Evolutionary conservation across 139 green algal genomes (phyloP).

Genomic region (Nannochloris sp.): DNA sequence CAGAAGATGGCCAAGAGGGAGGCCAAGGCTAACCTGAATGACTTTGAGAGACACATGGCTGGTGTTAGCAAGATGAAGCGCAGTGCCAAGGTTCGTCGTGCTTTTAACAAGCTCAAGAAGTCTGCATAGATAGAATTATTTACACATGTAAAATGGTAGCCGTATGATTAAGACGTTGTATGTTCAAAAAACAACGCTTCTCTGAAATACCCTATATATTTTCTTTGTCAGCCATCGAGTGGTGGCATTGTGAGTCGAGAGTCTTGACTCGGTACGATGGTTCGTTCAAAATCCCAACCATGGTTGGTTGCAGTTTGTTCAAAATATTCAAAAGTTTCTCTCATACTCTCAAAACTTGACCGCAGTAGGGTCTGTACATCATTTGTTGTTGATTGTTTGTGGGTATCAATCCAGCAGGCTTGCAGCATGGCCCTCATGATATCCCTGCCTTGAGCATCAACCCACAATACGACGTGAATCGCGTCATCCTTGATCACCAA

Average conservation of each 20-base stretch:
- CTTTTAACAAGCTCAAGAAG: constrained; percentile 71
- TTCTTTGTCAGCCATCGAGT: too few species aligned
- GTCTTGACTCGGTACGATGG: not conserved
- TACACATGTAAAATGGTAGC: not conserved
- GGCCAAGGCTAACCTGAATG: constrained; percentile 60
- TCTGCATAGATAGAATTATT: constrained; percentile 24
- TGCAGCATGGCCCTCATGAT: constrained; percentile 48
- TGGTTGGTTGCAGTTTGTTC: not conserved
- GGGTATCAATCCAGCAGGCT: constrained; percentile 49
- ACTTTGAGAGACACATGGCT: constrained; percentile 93
- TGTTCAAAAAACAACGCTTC: not conserved
- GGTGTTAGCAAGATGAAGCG: constrained; percentile 51
- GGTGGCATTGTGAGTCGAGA: not conserved
- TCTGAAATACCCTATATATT: too few species aligned
- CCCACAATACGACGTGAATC: constrained; percentile 45
- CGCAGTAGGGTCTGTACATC: not conserved
- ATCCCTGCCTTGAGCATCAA: constrained; percentile 14
- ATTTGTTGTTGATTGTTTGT: constrained; percentile 4
- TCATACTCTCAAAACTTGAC: constrained; percentile 20
- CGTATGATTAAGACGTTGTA: constrained; percentile 1
- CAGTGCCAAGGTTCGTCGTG: constrained; percentile 38
- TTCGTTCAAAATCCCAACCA: constrained; percentile 21
- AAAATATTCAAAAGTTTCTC: constrained; percentile 18
- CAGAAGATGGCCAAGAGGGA: constrained; percentile 26
- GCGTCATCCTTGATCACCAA: constrained; percentile 37